Conservation (phyloP, 1,284 basidiomycete genomes). For the Cryptococcus sp. region DNA sequence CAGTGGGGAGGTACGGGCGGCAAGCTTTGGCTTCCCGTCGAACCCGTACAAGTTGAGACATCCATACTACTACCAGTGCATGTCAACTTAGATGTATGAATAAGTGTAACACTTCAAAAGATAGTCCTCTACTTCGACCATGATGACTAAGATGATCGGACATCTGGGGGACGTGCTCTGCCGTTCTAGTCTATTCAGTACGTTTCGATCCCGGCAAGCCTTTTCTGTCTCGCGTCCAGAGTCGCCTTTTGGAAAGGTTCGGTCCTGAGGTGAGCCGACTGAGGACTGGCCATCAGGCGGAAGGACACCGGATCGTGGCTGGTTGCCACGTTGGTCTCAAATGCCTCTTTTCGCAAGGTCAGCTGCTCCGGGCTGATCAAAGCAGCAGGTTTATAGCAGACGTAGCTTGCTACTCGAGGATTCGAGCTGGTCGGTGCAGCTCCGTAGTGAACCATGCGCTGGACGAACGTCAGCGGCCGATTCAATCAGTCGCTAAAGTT, state of each 20-base stretch:
- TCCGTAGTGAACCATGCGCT: constrained; percentile 25
- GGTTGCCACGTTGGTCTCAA: constrained; percentile 10
- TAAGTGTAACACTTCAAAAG: too few relatives aligned
- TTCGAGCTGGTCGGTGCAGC: constrained; percentile 13
- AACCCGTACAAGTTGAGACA: too few relatives aligned
- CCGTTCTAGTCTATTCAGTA: too few relatives aligned
- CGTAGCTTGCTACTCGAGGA: constrained; percentile 34
- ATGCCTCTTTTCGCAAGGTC: constrained; percentile 21
- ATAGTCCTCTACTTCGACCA: too few relatives aligned
- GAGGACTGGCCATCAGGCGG: constrained; percentile 9
- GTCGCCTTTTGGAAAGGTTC: constrained; percentile 15
- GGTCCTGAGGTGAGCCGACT: constrained; percentile 26
- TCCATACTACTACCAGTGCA: too few relatives aligned
- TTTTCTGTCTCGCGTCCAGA: constrained; percentile 11
- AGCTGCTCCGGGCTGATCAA: background rate
- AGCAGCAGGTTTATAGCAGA: background rate
- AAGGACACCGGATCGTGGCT: constrained; percentile 37
- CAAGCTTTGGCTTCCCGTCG: too few relatives aligned
- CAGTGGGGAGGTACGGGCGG: too few relatives aligned
- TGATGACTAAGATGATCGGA: too few relatives aligned
- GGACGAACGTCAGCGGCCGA: too few relatives aligned
- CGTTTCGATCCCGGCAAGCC: constrained; percentile 13
- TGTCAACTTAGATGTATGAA: too few relatives aligned
- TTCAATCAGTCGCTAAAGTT: too few relatives aligned
- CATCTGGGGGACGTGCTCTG: too few relatives aligned